phyloP scores from a whole-genome alignment of 129 eudicot genomes.

The Gnaphalium uliginosum region DNA sequence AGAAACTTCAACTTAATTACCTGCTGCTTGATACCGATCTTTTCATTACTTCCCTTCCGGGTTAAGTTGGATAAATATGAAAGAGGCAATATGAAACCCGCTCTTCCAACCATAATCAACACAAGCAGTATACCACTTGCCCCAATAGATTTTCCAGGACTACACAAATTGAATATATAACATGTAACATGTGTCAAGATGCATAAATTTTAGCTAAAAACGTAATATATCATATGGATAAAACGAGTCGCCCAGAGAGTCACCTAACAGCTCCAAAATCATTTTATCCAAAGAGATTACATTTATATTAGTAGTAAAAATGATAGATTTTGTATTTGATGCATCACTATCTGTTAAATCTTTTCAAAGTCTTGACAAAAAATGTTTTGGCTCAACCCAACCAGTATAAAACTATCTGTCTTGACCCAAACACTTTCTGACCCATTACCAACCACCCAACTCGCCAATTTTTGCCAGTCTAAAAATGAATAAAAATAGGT shows the following conservation, averaged over 20 bases:
- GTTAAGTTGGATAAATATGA: conserved; percentile 56
- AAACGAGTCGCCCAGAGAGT: neutral
- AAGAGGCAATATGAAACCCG: conserved; percentile 66
- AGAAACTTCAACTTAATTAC: conserved; percentile 25
- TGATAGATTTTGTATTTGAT: neutral
- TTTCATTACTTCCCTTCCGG: conserved; percentile 33
- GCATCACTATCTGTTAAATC: neutral
- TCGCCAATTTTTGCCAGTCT: neutral
- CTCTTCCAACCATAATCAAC: conserved; percentile 74
- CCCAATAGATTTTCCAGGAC: conserved; percentile 62
- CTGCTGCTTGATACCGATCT: conserved; percentile 58
- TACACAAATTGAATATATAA: conserved; percentile 24
- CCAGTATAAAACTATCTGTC: neutral
- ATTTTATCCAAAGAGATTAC: neutral
- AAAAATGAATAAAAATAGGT: neutral
- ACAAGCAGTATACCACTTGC: conserved; percentile 58
- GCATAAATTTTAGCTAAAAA: neutral
- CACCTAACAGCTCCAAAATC: neutral
- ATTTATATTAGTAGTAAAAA: neutral
- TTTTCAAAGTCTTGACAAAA: neutral
- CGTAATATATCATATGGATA: neutral
- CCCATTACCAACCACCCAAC: neutral
- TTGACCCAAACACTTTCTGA: neutral
- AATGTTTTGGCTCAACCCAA: neutral
- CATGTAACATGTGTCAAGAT: neutral